phyloP scores from a whole-genome alignment of 805 yeast species.

The Priceomyces medius region DNA sequence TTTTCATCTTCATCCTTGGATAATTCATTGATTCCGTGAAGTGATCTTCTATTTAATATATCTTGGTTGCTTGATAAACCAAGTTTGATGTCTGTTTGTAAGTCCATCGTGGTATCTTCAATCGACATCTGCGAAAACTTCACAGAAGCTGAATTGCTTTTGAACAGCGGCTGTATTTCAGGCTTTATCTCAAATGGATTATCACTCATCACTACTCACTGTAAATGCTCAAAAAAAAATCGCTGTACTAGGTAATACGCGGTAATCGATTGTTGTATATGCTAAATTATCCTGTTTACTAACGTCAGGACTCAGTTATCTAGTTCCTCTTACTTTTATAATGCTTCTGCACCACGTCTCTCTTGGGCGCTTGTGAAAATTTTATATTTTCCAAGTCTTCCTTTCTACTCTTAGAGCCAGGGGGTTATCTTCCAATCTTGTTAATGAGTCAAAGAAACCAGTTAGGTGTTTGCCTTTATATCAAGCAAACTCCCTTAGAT shows the following conservation, averaged over 20 bases:
- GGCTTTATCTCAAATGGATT: slow-evolving; percentile 35
- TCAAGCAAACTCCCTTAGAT: not conserved
- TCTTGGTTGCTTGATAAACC: slow-evolving; percentile 76
- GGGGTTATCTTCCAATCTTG: not conserved
- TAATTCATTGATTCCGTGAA: slow-evolving; percentile 83
- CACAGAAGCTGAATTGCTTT: slow-evolving; percentile 55
- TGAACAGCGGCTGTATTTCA: slow-evolving; percentile 12
- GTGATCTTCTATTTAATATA: slow-evolving; percentile 63
- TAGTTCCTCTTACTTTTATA: not conserved
- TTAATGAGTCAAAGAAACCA: not conserved
- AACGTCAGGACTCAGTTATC: too few species aligned
- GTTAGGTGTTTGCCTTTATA: not conserved
- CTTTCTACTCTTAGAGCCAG: not conserved
- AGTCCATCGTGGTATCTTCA: slow-evolving; percentile 61
- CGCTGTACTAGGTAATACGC: not conserved
- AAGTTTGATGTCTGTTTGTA: slow-evolving; percentile 55
- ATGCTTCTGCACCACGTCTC: not conserved
- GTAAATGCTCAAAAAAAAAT: not conserved
- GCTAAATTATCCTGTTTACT: too few species aligned
- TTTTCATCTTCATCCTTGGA: slow-evolving; percentile 74
- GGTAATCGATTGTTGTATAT: not conserved
- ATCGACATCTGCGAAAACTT: slow-evolving; percentile 59
- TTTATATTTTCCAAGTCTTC: not conserved
- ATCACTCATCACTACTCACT: slow-evolving; percentile 31
- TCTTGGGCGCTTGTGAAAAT: not conserved